Evolutionary conservation across 1,284 basidiomycete species (phyloP).

Genomic region (Ustilago tritici): DNA sequence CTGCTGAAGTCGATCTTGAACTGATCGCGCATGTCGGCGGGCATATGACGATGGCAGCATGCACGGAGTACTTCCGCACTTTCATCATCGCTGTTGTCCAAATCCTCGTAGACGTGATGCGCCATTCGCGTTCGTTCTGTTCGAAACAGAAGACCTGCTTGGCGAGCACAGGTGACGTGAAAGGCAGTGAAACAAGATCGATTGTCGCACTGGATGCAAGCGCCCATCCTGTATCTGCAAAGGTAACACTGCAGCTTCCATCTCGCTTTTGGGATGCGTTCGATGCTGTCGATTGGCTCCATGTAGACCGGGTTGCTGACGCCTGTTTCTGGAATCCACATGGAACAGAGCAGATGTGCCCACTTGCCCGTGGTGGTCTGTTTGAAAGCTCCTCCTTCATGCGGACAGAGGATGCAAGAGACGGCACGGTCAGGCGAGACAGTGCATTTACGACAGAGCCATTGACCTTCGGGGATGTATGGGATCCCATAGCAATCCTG

Average conservation of each 20-base stretch:
- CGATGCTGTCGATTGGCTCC: slow-evolving; percentile 94
- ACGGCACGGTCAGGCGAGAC: slow-evolving; percentile 97
- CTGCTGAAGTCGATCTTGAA: slow-evolving; percentile 49
- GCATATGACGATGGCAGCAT: slow-evolving; percentile 66
- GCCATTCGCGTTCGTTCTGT: slow-evolving; percentile 52
- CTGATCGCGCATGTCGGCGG: slow-evolving; percentile 39
- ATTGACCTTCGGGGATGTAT: slow-evolving; percentile 99
- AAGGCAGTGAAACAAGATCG: slow-evolving; percentile 91
- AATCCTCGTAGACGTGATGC: slow-evolving; percentile 50
- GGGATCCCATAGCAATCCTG: slow-evolving; percentile 99
- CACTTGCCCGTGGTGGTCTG: slow-evolving; percentile 93
- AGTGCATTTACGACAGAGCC: slow-evolving; percentile 98
- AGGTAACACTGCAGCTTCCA: slow-evolving; percentile 92
- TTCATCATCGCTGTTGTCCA: slow-evolving; percentile 50
- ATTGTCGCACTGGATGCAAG: slow-evolving; percentile 97
- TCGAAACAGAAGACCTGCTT: slow-evolving; percentile 61
- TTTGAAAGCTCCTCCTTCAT: slow-evolving; percentile 98
- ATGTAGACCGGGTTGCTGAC: slow-evolving; percentile 96
- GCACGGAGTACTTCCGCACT: slow-evolving; percentile 52
- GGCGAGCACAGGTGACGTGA: slow-evolving; percentile 91
- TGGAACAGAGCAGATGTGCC: slow-evolving; percentile 96
- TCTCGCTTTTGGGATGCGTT: slow-evolving; percentile 86
- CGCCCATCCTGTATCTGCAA: slow-evolving; percentile 84
- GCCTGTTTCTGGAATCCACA: slow-evolving; percentile 96
- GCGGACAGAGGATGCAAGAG: slow-evolving; percentile 91